Evolutionary conservation across 2,329 filamentous ascomycete species (phyloP), one percentile per base, ranked within the genome.

Genomic region (Penicillium hesseltinei): DNA sequence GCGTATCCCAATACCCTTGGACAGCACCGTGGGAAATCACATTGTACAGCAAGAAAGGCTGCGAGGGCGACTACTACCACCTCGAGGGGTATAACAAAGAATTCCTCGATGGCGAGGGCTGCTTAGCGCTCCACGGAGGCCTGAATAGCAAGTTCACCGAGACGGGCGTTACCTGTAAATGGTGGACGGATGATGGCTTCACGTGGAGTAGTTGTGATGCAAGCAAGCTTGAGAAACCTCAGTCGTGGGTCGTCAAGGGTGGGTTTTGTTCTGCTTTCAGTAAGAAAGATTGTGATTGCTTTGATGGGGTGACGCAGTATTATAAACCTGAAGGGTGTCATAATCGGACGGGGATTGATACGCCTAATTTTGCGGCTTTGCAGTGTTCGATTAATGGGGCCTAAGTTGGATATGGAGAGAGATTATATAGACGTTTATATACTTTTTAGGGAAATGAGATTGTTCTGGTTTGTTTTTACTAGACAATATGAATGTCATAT

Each of bases 211-310:
- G n/a, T 40, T 64, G 62, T 23, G 51, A 47, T 17, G 5, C 21
- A 4, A 43, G 54, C 4, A 54, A 19, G 5, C 25, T 63, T 17
- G 38, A 35, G 11, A 23, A 51, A 19, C 55, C 59, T 0, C 15
- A 31, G 21, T 63, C 62, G 9, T 64, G 52, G 51, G 29, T 35
- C 19, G 27, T 64, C 4, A 56, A 40, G 7, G 33, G 46, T 15
- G 62, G 58, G 11, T 33, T 23, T 2, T 64, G 62, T n/a, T 17
- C 3, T 2, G 31, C 36, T 2, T 62, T 44, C 27, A 46, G 25
- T 13, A 27, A 5, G 8, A 10, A 10, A 2, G 29, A 47, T 31
- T 57, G 54, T 31, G 27, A 42, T 53, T 57, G 43, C 17, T 42
- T 21, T 35, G 54, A 57, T 36, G 9, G 15, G 0, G 23, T n/a